Base-by-base conservation (phyloP, 768 basidiomycete genomes). In the Tephrocybe rancida region DNA sequence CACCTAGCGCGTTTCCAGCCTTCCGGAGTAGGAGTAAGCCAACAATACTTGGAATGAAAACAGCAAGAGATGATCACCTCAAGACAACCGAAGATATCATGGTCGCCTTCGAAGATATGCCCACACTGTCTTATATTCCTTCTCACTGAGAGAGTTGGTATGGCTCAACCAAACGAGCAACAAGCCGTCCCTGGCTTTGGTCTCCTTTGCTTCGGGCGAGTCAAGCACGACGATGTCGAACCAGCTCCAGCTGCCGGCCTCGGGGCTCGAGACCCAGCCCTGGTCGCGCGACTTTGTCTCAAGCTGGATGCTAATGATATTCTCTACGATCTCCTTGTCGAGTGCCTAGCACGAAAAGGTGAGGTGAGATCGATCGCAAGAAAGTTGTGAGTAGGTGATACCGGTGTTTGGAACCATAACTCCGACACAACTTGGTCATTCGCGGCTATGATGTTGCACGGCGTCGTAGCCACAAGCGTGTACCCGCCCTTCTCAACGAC, bases 201-300 rank as follows among this genome's bases (percentile, higher is more conserved):
- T 67, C 18, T 54, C 44, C 7, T 52, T 57, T 7, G 61, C 51
- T 14, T 64, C 58, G 1, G 66, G 54, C 10, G 55, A 64, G n/a
- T 64, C 63, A 11, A 70, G 64, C 44, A 72, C 58, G 44, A 67
- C 60, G 10, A 72, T 49, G 52, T 72, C 69, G 52, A 68, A 72
- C 69, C 70, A 72, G 38, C 64, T 69, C 65, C 68, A 70, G 26
- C 61, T 65, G 26, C 63, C 67, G 0, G 44, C 55, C 9, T 56
- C 60, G 19, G 54, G 61, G 24, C 44, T 21, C 6, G 47, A 42
- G 30, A 48, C 57, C 35, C 37, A 52, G 2, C 62, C 65, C 43
- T 65, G 66, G 24, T 66, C 59, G 30, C 60, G 64, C 5, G 64
- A 64, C 37, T 58, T 50, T 2, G 67, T 70, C 47, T 63, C 62